phyloP scores from a whole-genome alignment of 1,284 basidiomycete species.

The Cutaneotrichosporon sp. region DNA sequence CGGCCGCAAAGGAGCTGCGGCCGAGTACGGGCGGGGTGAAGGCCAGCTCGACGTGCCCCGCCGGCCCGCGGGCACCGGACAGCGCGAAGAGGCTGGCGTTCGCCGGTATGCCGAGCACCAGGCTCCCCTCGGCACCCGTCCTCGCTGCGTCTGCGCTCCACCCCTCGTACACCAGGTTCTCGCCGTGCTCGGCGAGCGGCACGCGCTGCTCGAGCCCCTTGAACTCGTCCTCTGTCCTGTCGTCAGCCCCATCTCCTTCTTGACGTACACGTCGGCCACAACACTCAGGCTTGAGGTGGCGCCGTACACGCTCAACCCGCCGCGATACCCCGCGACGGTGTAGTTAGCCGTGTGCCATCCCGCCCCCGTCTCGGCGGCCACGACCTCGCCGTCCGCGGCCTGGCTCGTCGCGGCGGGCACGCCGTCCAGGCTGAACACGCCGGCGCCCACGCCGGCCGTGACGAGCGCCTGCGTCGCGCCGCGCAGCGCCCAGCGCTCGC shows the following conservation, averaged over 20 bases:
- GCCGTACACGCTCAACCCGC: neutral
- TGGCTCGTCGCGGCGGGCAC: neutral
- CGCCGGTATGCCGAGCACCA: neutral
- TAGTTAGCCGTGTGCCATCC: neutral
- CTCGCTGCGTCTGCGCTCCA: neutral
- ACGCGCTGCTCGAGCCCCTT: constrained; percentile 1
- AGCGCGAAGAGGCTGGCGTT: constrained; percentile 1
- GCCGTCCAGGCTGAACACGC: neutral
- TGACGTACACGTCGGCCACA: neutral
- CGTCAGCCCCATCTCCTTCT: neutral
- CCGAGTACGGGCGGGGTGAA: neutral
- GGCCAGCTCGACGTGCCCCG: neutral
- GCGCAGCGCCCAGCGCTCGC: neutral
- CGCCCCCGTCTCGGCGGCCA: neutral
- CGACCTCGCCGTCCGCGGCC: neutral
- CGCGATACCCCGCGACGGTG: neutral
- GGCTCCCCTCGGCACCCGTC: neutral
- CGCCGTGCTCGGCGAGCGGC: neutral
- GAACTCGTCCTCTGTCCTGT: neutral
- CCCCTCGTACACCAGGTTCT: neutral
- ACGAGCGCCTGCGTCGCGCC: neutral
- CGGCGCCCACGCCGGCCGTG: neutral
- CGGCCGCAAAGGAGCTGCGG: neutral
- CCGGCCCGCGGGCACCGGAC: neutral
- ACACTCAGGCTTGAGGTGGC: neutral